Evolutionary conservation across 441 rosid species (phyloP).

Genomic region (Omphalea diandra): DNA sequence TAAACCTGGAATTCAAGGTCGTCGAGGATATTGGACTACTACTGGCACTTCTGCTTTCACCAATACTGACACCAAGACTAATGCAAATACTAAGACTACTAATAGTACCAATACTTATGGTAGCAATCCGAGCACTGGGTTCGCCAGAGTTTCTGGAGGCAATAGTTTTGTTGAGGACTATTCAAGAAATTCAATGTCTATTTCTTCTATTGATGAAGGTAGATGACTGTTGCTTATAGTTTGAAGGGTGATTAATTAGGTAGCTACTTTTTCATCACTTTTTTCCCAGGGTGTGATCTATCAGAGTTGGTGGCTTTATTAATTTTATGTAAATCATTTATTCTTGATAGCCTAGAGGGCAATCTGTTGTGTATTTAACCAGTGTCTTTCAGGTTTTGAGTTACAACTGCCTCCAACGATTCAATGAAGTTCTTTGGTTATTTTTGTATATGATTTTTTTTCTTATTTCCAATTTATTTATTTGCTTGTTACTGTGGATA

Average conservation of each 20-base stretch:
- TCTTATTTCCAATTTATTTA: too few relatives aligned
- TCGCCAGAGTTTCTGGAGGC: conserved; percentile 39
- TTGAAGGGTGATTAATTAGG: not conserved
- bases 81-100: conserved; percentile 28
- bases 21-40: conserved; percentile 44
- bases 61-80: conserved; percentile 28
- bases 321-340: not conserved
- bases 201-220: conserved; percentile 80
- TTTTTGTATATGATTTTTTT: too few relatives aligned
- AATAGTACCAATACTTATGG: conserved; percentile 15
- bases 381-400: too few relatives aligned
- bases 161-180: conserved; percentile 58
- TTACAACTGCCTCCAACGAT: too few relatives aligned
- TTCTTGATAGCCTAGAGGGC: conserved; percentile 5
- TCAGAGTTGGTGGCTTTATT: not conserved
- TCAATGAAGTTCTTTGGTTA: too few relatives aligned
- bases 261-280: not conserved
- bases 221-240: conserved; percentile 34
- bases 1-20: conserved; percentile 73
- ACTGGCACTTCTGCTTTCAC: conserved; percentile 40
- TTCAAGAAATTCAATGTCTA: conserved; percentile 75
- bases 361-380: too few relatives aligned
- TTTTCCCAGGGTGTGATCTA: too few relatives aligned
- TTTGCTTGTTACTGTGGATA: too few relatives aligned
- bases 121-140: conserved; percentile 36